These are phyloP conservation scores for Pugionium cornutum DNA, from an alignment of 345 rosid genomes.

Conservation along the genomic window DNA sequence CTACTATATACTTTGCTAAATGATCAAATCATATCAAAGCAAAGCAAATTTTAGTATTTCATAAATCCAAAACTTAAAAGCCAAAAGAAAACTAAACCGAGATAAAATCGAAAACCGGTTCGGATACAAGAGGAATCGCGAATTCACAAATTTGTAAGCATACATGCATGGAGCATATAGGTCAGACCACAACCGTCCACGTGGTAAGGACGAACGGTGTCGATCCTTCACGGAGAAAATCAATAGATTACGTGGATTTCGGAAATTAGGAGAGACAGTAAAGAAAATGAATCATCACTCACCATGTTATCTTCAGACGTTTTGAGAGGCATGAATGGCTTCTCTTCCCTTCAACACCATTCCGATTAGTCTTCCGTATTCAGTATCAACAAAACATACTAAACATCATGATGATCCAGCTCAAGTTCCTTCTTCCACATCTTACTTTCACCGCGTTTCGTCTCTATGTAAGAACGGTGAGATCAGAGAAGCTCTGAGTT, in stretches of 20 bases:
- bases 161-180: no score
- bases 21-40: not conserved
- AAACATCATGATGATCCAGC: constrained; percentile 27
- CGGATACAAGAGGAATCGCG: not conserved
- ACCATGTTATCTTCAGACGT: constrained; percentile 34
- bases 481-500: constrained; percentile 54
- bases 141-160: not conserved
- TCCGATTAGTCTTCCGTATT: constrained; percentile 29
- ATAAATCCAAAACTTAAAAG: not conserved
- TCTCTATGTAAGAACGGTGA: constrained; percentile 60
- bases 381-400: constrained; percentile 19
- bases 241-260: constrained; percentile 7
- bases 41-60: not conserved
- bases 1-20: not conserved
- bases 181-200: constrained; percentile 8
- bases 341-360: constrained; percentile 42
- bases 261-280: not conserved
- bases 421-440: constrained; percentile 19
- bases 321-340: constrained; percentile 43
- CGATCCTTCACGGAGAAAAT: not conserved
- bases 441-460: constrained; percentile 52
- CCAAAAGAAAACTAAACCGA: constrained; percentile 4
- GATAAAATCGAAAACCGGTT: constrained; percentile 8
- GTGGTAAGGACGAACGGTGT: constrained; percentile 8
- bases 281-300: not conserved